Percentiles rank a stretch among this genome's conserved stretches.
Evolutionary conservation across 176 grass and related monocot genomes (phyloP).

Genomic region (Bolboschoenus planiculmis): DNA sequence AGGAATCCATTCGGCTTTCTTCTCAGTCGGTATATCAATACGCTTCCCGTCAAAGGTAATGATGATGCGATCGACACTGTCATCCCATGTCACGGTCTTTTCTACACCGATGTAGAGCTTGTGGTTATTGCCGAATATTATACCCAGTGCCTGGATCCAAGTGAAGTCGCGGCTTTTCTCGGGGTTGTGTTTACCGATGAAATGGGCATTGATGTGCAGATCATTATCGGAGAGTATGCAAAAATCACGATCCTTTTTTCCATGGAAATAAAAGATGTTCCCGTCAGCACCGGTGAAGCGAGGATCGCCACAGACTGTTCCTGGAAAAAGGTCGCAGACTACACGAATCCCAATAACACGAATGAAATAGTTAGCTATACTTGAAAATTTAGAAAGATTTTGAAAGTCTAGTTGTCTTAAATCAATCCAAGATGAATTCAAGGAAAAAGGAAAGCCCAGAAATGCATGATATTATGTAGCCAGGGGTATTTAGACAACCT

Average conservation of each 20-base stretch:
- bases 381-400: background rate
- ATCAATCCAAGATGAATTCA: no score
- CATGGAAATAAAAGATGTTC: constrained; percentile 40
- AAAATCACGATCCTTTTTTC: constrained; percentile 31
- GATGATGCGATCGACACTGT: constrained; percentile 19
- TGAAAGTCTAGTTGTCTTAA: no score
- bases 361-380: background rate
- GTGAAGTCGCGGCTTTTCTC: constrained; percentile 34
- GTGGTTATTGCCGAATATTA: constrained; percentile 32
- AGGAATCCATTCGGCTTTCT: constrained; percentile 16
- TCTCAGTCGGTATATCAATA: constrained; percentile 8
- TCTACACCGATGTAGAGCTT: constrained; percentile 31
- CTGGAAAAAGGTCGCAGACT: constrained; percentile 41
- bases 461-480: no score
- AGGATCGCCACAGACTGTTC: constrained; percentile 23
- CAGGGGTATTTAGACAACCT: no score
- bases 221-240: constrained; percentile 24
- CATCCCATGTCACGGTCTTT: constrained; percentile 30
- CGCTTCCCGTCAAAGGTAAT: constrained; percentile 31
- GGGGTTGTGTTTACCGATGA: constrained; percentile 29
- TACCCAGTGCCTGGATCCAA: constrained; percentile 30
- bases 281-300: constrained; percentile 34
- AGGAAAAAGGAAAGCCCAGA: no score
- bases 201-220: constrained; percentile 36
- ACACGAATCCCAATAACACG: background rate